Evolutionary conservation across 306 rosid species (phyloP), one percentile per base, ranked within the genome.

Genomic region (Citrullus amarus): DNA sequence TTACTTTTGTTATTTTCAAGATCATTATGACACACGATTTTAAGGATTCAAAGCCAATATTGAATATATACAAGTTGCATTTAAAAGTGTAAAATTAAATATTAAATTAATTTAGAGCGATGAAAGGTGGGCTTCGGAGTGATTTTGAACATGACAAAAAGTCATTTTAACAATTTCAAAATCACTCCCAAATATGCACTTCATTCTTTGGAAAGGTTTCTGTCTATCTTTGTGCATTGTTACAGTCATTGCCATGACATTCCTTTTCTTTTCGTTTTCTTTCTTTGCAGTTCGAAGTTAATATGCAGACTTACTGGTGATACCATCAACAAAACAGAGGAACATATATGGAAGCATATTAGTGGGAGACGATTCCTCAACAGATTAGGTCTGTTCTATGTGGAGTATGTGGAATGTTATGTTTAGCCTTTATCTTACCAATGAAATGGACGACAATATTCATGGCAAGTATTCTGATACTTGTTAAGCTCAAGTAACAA

Each of bases 341-440:
- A 93, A 72, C 97, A 93, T 82, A 89, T 93, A 79, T 93, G 98
- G 98, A 93, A 93, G 91, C 97, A 93, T 84, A 86, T 93, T 78
- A 93, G 73, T 73, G 98, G 98, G 28, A 93, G 82, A 82, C 88
- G 93, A 12, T 93, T 93, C 82, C 96, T 93, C 81, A 92, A 89
- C 81, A 92, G 89, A 80, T 85, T 93, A 81, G 98, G 98, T 93
- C 74, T 44, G 93, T 87, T 18, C 65, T 81, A 22, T 32, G 4
- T 32, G 36, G 36, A 18, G 4, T 53, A 79, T 73, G 34, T 71
- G 39, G 18, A 54, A 60, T 79, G 39, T 54, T 71, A 71, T 46
- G 57, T 44, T 46, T n/a, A 71, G 11, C 58, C 38, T 60, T 25
- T 28, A 60, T 60, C 28, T 56, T 56, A n/a, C n/a, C n/a, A 56